Conservation (phyloP, 169 alveolate species). For the Cryptosporidium parvum region DNA sequence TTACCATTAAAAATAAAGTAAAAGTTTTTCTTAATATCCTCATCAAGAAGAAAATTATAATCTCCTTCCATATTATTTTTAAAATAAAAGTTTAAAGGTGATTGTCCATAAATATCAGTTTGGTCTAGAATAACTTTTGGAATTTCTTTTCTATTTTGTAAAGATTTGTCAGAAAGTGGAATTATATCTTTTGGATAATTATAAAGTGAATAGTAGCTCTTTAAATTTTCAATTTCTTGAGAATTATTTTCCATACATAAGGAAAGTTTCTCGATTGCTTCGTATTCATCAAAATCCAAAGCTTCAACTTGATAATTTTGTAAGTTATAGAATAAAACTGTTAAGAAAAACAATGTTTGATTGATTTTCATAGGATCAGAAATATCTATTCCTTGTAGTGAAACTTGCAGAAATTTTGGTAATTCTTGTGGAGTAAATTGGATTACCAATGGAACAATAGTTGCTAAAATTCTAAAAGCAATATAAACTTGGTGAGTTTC, state of each 20-base stretch:
- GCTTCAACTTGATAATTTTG: slow-evolving; percentile 10
- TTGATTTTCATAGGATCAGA: slow-evolving; percentile 67
- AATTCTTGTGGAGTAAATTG: slow-evolving; percentile 60
- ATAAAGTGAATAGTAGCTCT: slow-evolving; percentile 14
- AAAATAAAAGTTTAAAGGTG: slow-evolving; percentile 21
- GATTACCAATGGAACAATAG: slow-evolving; percentile 46
- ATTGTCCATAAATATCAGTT: slow-evolving; percentile 26
- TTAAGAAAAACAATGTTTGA: slow-evolving; percentile 39
- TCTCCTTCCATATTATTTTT: slow-evolving; percentile 7
- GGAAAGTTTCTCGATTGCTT: not conserved
- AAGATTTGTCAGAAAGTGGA: slow-evolving; percentile 27
- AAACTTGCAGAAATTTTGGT: slow-evolving; percentile 33
- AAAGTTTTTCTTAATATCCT: not conserved
- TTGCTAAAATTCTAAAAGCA: slow-evolving; percentile 61
- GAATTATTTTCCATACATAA: not conserved
- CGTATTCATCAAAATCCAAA: slow-evolving; percentile 25
- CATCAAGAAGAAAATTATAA: not conserved
- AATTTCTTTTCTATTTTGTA: not conserved
- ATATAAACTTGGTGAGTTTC: slow-evolving; percentile 64
- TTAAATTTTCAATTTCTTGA: not conserved
- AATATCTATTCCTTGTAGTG: slow-evolving; percentile 71
- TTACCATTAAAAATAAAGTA: slow-evolving; percentile 10
- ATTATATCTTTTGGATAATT: slow-evolving; percentile 31
- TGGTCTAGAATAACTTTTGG: slow-evolving; percentile 10
- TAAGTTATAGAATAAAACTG: slow-evolving; percentile 33